These are phyloP conservation scores for Ramularia endophylla DNA, from an alignment of 2,329 filamentous ascomycete species.

Conservation along the genomic window DNA sequence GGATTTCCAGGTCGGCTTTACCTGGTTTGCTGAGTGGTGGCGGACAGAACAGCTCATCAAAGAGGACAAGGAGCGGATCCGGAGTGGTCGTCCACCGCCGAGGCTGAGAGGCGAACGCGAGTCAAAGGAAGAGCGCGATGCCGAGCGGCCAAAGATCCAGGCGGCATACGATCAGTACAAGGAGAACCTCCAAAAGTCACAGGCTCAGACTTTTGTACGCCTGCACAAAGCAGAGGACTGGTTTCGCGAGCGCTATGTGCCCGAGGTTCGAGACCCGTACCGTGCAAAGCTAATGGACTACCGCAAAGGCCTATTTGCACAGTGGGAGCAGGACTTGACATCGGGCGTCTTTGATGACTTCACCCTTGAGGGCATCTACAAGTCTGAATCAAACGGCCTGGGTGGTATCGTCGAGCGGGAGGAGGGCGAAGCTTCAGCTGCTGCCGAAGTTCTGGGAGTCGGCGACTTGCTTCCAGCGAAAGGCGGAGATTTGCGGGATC, in stretches of 20 bases:
- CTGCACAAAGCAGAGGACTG: conserved; percentile 95
- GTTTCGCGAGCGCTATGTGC: conserved; percentile 93
- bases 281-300: conserved; percentile 72
- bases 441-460: conserved; percentile 87
- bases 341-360: conserved; percentile 88
- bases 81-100: conserved; percentile 58
- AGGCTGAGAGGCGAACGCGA: conserved; percentile 59
- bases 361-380: conserved; percentile 87
- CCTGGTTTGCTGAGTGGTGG: conserved; percentile 85
- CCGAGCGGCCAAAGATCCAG: conserved; percentile 73
- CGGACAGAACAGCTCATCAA: conserved; percentile 75
- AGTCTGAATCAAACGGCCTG: conserved; percentile 81
- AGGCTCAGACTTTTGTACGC: conserved; percentile 76
- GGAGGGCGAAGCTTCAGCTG: conserved; percentile 86
- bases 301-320: conserved; percentile 69
- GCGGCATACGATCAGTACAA: conserved; percentile 61
- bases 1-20: conserved; percentile 77
- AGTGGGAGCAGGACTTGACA: conserved; percentile 86
- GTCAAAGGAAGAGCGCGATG: conserved; percentile 66
- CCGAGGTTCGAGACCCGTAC: conserved; percentile 71
- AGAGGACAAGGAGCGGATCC: conserved; percentile 68
- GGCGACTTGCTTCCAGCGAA: conserved; percentile 80
- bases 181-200: conserved; percentile 52
- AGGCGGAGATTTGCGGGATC: conserved; percentile 82
- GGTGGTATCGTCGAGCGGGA: conserved; percentile 88